Base-by-base conservation (phyloP, 2,329 filamentous ascomycete genomes). In the Aspergillus glaucus region DNA sequence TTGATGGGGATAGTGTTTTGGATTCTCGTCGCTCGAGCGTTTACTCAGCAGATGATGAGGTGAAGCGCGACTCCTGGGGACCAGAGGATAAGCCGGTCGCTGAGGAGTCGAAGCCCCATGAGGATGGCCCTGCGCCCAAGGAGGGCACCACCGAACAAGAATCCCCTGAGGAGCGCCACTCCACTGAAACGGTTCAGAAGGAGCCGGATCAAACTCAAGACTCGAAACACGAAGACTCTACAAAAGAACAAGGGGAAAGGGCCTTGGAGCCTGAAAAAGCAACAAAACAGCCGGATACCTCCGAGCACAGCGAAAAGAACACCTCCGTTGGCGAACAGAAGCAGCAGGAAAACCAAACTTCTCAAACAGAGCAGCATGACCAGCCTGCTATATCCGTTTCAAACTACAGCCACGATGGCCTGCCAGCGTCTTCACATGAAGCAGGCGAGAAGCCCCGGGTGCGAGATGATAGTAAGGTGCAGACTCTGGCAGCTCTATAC, bases 1-100 rank as follows among this genome's bases (percentile, higher is more conserved):
- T 53, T 17, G 63, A 68, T 44, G 60, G 63, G 32, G 48, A 54
- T 15, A 52, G 50, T 32, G 55, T 54, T 8, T 36, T 54, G 21
- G 50, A 48, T 15, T 58, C 58, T 8, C 52, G 55, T 7, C 50
- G 52, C 10, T 49, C 53, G 4, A 61, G 51, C 36, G 37, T 58
- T 36, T 43, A 48, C 8, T 22, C 26, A 2, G 37, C 45, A 2
- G 49, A 42, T 24, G 43, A 36, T 41, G 44, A 44, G 43, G 39
- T 40, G 24, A 26, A 43, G 24, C 17, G 10, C 12, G 37, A 6
- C 26, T 30, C 26, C n/a, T 5, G 8, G 10, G 37, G 19, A 21
- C 15, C 12, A 22, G 17, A 12, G 3, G 37, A 15, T 19, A 21
- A 21, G 5, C 10, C 17, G 10, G 37, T 12, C 37, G 17, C 37